phyloP scores from a whole-genome alignment of 129 eudicot genomes.

The Helianthus tuberosus region DNA sequence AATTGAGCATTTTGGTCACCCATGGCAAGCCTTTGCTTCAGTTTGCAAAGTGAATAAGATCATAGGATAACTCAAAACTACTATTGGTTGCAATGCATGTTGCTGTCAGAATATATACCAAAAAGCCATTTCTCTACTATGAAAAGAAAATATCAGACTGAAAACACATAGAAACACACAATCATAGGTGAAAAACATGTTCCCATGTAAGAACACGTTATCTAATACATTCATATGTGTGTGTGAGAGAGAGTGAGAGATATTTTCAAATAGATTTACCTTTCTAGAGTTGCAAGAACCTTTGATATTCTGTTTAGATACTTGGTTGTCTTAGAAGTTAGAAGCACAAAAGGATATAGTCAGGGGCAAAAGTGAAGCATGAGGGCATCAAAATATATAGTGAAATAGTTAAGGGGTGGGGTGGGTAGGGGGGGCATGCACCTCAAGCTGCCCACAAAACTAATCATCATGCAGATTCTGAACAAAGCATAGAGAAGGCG shows the following conservation, averaged over 20 bases:
- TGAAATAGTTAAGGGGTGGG: conserved; percentile 18
- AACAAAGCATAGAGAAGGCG: conserved; percentile 40
- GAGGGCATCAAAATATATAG: conserved; percentile 26
- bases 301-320: neutral
- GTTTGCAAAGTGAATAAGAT: too few species aligned
- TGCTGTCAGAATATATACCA: neutral
- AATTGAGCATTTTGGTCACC: too few species aligned
- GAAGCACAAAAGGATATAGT: too few species aligned
- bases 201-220: too few species aligned
- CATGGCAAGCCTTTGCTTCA: too few species aligned
- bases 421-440: conserved; percentile 3
- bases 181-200: too few species aligned
- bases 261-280: neutral
- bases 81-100: too few species aligned
- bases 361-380: conserved; percentile 38
- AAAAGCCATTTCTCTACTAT: neutral
- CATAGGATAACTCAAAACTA: too few species aligned
- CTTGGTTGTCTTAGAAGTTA: too few species aligned
- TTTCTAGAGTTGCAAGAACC: conserved; percentile 24
- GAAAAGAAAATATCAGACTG: too few species aligned
- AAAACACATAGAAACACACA: too few species aligned
- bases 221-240: neutral
- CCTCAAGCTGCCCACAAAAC: neutral
- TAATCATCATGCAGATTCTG: conserved; percentile 28
- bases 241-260: neutral